Conservation (phyloP, 1,284 basidiomycete genomes). For the Tranzscheliella williamsii region DNA sequence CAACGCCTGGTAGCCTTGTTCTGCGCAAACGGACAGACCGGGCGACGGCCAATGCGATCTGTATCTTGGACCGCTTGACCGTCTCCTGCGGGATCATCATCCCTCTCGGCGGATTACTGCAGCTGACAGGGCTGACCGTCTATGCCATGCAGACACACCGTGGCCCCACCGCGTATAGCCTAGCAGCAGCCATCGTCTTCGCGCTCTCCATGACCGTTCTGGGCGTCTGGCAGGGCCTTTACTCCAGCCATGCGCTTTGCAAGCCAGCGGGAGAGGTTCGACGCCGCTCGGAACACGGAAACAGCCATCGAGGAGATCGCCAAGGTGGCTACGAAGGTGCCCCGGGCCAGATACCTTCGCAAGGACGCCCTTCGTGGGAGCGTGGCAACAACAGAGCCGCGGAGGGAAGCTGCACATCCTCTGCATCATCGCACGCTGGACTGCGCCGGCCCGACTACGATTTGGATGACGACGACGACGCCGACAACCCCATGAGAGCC, state of each 20-base stretch:
- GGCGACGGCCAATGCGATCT: background rate
- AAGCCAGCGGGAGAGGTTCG: too few species aligned
- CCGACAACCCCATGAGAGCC: background rate
- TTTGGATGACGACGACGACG: background rate
- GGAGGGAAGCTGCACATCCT: background rate
- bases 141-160: background rate
- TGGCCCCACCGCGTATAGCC: background rate
- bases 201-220: background rate
- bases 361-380: too few species aligned
- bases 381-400: background rate
- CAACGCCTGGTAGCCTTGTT: too few species aligned
- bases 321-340: too few species aligned
- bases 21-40: background rate
- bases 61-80: background rate
- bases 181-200: background rate
- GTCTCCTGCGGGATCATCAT: background rate
- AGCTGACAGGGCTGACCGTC: conserved; percentile 1
- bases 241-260: too few species aligned
- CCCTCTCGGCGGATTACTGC: background rate
- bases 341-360: too few species aligned
- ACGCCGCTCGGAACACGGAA: background rate
- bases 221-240: background rate
- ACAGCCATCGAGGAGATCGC: background rate
- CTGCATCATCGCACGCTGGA: background rate
- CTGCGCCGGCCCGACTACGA: background rate